Evolutionary conservation across 768 basidiomycete genomes (phyloP).

Genomic region (Leucocoprinus sp.): DNA sequence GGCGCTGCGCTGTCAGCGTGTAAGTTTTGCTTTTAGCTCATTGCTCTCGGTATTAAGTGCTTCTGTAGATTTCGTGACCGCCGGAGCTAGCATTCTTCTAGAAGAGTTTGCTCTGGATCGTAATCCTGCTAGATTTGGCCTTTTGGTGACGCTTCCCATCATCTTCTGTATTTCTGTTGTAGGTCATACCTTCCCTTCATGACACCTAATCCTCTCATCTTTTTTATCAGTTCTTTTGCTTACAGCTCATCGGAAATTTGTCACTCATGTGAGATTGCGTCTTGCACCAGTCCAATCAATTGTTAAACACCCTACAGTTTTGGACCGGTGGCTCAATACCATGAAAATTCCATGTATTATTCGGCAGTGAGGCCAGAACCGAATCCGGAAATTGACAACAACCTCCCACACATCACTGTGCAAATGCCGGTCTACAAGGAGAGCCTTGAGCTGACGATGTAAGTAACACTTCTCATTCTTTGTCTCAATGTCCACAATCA

Average conservation of each 20-base stretch:
- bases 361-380: constrained; percentile 54
- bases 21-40: constrained; percentile 16
- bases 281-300: constrained; percentile 49
- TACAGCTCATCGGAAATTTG: constrained; percentile 62
- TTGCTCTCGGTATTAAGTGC: constrained; percentile 13
- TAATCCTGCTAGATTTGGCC: constrained; percentile 49
- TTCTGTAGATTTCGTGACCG: constrained; percentile 52
- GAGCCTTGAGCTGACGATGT: constrained; percentile 66
- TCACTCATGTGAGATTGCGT: constrained; percentile 47
- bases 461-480: constrained; percentile 16
- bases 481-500: not conserved
- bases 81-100: constrained; percentile 54
- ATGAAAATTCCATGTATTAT: constrained; percentile 76
- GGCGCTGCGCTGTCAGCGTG: constrained; percentile 50
- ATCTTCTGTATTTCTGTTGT: constrained; percentile 69
- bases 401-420: constrained; percentile 69
- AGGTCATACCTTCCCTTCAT: constrained; percentile 15
- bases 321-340: constrained; percentile 75
- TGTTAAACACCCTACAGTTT: constrained; percentile 61
- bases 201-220: constrained; percentile 21
- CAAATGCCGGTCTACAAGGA: constrained; percentile 88
- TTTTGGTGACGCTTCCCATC: constrained; percentile 53
- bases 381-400: constrained; percentile 37
- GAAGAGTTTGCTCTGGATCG: constrained; percentile 64
- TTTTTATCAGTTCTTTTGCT: constrained; percentile 56